Base-by-base conservation (phyloP, 202 grass and related monocot genomes). In the Alloteropsis angusta region DNA sequence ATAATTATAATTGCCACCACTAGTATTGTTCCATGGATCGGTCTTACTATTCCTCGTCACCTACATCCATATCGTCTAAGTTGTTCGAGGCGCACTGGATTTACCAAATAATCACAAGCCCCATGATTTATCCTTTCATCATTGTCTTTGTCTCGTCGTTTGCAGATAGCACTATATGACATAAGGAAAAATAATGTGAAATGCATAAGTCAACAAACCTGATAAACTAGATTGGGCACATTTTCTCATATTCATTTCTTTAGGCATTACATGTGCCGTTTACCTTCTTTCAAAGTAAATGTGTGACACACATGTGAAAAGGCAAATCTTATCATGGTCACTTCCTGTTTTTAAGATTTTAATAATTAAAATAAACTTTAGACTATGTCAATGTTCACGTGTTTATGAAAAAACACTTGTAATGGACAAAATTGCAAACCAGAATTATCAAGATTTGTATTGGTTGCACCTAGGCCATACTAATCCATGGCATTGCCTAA, bases 11-110 rank as follows among this genome's bases (percentile, higher is more conserved):
- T 22, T 54, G 19, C 50, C n/a, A 54, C 0, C 3, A 2, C n/a
- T 54, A 7, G n/a, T 54, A 8, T 0, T 22, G 18, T 22, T 54
- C 50, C 26, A 26, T 60, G 37, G 35, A 7, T 53, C 36, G 15
- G 17, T 50, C 37, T 55, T 84, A 18, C 53, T 75, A 17, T 81
- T 80, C 84, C 72, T 89, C 44, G 78, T 8, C 6, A 92, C 91
- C 52, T 94, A 89, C 17, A 58, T 79, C 91, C 94, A 94, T 50
- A 94, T 85, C 80, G 73, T 19, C n/a, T 85, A 6, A 97, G 63
- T 10, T 92, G 74, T 41, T 94, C 83, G 0, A 85, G 0, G 5
- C 19, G 10, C 28, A 90, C 73, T 0, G 87, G 91, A 35, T 97
- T 94, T 13, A 92, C 28, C 42, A 97, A 35, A 48, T 92, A 97